phyloP scores from a whole-genome alignment of 306 rosid genomes.

The Cicer yamashitae region DNA sequence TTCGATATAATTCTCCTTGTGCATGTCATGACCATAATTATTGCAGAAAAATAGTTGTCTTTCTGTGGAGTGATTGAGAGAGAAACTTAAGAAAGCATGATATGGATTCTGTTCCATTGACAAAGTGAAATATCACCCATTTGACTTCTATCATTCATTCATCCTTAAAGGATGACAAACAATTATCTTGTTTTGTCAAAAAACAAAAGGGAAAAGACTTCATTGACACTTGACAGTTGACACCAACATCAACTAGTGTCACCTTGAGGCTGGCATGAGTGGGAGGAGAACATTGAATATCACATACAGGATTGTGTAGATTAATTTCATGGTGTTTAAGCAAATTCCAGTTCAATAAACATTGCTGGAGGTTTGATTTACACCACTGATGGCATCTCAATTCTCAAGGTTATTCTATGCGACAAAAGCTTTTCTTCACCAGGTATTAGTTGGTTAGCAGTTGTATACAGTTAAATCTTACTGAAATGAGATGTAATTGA shows the following conservation, averaged over 20 bases:
- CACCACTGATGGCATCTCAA: conserved; percentile 10
- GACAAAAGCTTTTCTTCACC: background rate
- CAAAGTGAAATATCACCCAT: conserved; percentile 7
- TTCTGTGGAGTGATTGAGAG: conserved; percentile 24
- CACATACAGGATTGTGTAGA: background rate
- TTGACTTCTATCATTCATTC: conserved; percentile 1
- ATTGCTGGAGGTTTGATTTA: background rate
- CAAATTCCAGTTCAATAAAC: conserved; percentile 19
- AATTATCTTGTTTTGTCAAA: background rate
- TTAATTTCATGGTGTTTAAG: background rate
- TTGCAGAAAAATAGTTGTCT: background rate
- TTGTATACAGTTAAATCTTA: background rate
- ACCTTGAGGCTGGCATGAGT: conserved; percentile 17
- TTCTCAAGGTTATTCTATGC: background rate
- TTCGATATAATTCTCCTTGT: conserved; percentile 7
- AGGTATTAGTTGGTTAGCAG: conserved; percentile 20
- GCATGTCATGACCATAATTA: background rate
- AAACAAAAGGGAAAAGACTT: background rate
- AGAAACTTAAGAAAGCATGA: conserved; percentile 27
- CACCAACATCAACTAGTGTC: background rate
- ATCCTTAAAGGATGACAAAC: background rate
- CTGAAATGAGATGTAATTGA: conserved; percentile 15
- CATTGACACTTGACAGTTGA: background rate
- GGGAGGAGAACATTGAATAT: background rate
- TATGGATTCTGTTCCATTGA: conserved; percentile 8